Evolutionary conservation across 306 rosid genomes (phyloP).

Genomic region (Urtica urens): DNA sequence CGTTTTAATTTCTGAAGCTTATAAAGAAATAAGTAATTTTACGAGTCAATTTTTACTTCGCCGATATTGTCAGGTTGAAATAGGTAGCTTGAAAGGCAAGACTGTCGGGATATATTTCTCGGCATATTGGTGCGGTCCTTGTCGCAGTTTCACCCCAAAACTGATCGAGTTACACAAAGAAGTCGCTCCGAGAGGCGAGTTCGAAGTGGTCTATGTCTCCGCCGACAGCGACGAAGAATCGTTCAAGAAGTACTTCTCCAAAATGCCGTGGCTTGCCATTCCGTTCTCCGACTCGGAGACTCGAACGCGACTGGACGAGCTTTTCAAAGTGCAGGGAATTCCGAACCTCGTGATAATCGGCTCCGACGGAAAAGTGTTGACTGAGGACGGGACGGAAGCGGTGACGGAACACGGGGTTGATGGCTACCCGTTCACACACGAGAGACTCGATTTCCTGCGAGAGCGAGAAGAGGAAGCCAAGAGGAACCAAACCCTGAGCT

Average conservation of each 20-base stretch:
- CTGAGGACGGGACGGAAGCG: slow-evolving; percentile 6
- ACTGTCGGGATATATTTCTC: slow-evolving; percentile 24
- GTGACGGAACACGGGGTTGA: slow-evolving; percentile 26
- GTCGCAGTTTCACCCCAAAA: slow-evolving; percentile 24
- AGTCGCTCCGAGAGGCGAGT: slow-evolving; percentile 12
- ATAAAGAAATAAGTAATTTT: too few relatives aligned
- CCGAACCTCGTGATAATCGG: slow-evolving; percentile 27
- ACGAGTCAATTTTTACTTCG: too few relatives aligned
- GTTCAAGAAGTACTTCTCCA: slow-evolving; percentile 24
- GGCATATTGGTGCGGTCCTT: slow-evolving; percentile 26
- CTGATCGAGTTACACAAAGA: slow-evolving; percentile 23
- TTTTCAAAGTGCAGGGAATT: slow-evolving; percentile 15
- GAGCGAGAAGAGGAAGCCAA: slow-evolving; percentile 18
- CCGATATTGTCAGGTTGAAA: slow-evolving; percentile 29
- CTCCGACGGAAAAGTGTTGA: slow-evolving; percentile 21
- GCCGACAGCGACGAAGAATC: slow-evolving; percentile 26
- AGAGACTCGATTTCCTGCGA: slow-evolving; percentile 18
- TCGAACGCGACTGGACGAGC: slow-evolving; percentile 18
- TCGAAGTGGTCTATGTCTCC: slow-evolving; percentile 33
- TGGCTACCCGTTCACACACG: slow-evolving; percentile 28
- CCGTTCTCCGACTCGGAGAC: slow-evolving; percentile 24
- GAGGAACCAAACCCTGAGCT: slow-evolving; percentile 23
- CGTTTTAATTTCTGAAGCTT: too few relatives aligned
- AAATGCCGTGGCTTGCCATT: slow-evolving; percentile 46
- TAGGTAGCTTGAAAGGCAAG: slow-evolving; percentile 21